phyloP scores from a whole-genome alignment of 2,329 filamentous ascomycete genomes.

The Calonectria leucothoes region DNA sequence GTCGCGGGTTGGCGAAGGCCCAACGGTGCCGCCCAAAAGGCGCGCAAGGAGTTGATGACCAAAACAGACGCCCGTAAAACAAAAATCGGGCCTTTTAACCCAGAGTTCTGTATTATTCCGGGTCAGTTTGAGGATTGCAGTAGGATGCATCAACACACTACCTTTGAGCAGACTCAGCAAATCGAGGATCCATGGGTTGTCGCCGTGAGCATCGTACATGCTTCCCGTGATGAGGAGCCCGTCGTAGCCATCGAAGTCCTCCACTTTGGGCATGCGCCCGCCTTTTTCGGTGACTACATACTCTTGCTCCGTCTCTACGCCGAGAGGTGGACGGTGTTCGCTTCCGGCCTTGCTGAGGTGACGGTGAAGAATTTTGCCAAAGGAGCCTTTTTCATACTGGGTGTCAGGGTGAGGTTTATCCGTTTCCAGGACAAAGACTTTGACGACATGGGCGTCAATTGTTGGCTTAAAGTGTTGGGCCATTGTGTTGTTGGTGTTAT shows the following conservation, averaged over 20 bases:
- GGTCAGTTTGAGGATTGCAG: background rate
- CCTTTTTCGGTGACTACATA: constrained; percentile 64
- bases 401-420: constrained; percentile 66
- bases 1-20: constrained; percentile 68
- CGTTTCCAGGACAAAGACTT: constrained; percentile 67
- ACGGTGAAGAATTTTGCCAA: constrained; percentile 64
- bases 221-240: constrained; percentile 79
- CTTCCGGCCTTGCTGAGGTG: constrained; percentile 64
- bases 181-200: constrained; percentile 78
- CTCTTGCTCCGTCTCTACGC: constrained; percentile 64
- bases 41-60: constrained; percentile 84
- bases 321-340: constrained; percentile 63
- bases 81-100: constrained; percentile 61
- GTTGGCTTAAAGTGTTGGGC: constrained; percentile 41
- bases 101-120: constrained; percentile 55
- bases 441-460: constrained; percentile 43
- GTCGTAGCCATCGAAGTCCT: constrained; percentile 72
- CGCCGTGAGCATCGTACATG: constrained; percentile 77
- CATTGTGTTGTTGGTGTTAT: constrained; percentile 27
- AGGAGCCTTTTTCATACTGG: constrained; percentile 59
- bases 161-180: constrained; percentile 68
- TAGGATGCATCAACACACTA: constrained; percentile 30
- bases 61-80: constrained; percentile 81
- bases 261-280: constrained; percentile 57
- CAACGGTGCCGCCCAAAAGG: constrained; percentile 76